Conservation (phyloP, 768 basidiomycete species). For the Lentinula sp. region DNA sequence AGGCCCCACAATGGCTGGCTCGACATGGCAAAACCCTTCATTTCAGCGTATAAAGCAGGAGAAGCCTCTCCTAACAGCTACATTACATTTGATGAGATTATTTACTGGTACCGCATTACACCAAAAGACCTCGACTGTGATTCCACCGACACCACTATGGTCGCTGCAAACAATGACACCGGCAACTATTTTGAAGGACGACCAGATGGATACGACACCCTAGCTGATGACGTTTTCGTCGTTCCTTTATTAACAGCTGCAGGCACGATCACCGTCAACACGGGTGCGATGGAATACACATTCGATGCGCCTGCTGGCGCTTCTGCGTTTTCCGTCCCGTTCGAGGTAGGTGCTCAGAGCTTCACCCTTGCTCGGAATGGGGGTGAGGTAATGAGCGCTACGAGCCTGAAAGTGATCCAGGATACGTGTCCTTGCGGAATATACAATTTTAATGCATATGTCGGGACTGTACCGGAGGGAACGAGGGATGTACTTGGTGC, state of each 20-base stretch:
- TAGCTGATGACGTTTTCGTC: slow-evolving; percentile 13
- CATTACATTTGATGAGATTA: slow-evolving; percentile 12
- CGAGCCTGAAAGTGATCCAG: slow-evolving; percentile 12
- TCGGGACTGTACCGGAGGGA: slow-evolving; percentile 14
- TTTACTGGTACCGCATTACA: slow-evolving; percentile 16
- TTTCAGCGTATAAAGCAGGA: slow-evolving; percentile 41
- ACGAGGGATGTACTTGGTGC: slow-evolving; percentile 7
- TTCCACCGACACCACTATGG: slow-evolving; percentile 14
- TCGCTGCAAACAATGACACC: slow-evolving; percentile 11
- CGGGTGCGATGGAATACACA: slow-evolving; percentile 13
- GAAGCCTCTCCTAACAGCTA: slow-evolving; percentile 6
- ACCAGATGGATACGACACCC: slow-evolving; percentile 12
- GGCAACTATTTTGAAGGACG: slow-evolving; percentile 17
- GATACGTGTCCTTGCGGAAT: slow-evolving; percentile 14
- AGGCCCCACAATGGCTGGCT: slow-evolving; percentile 28
- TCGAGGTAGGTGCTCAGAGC: slow-evolving; percentile 13
- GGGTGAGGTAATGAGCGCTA: slow-evolving; percentile 9
- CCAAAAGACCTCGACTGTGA: slow-evolving; percentile 15
- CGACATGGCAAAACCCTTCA: slow-evolving; percentile 40
- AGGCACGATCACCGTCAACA: slow-evolving; percentile 13
- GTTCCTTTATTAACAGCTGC: slow-evolving; percentile 12
- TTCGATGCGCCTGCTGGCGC: slow-evolving; percentile 13
- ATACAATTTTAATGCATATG: slow-evolving; percentile 17
- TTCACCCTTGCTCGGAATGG: slow-evolving; percentile 12
- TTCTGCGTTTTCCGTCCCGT: slow-evolving; percentile 12